phyloP scores from a whole-genome alignment of 179 eudicot species.

The Spergularia azorica region DNA sequence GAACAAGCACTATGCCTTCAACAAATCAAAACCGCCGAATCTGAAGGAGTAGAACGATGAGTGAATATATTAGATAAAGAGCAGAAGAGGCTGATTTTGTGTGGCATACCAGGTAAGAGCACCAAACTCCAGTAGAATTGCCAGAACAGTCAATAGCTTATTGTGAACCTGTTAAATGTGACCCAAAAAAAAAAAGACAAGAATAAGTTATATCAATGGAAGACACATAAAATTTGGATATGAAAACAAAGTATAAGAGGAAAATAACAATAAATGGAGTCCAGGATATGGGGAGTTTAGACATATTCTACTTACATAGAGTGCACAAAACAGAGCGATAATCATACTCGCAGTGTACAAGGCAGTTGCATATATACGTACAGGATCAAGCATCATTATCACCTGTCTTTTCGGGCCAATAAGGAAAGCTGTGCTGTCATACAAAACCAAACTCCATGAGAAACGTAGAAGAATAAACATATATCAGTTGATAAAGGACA shows the following conservation, averaged over 20 bases:
- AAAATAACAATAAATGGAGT: too few relatives aligned
- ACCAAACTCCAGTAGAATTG: slow-evolving; percentile 77
- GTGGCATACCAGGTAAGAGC: slow-evolving; percentile 80
- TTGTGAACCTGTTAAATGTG: slow-evolving; percentile 64
- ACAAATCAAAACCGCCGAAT: too few relatives aligned
- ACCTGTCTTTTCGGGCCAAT: slow-evolving; percentile 95
- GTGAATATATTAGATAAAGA: not conserved
- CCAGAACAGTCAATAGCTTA: slow-evolving; percentile 91
- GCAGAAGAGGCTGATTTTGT: not conserved
- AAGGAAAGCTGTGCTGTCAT: slow-evolving; percentile 97
- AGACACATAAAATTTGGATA: too few relatives aligned
- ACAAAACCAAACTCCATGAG: slow-evolving; percentile 42
- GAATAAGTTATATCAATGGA: not conserved
- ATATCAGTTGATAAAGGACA: not conserved
- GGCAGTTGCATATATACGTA: slow-evolving; percentile 94
- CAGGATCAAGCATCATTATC: slow-evolving; percentile 98
- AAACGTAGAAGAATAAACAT: slow-evolving; percentile 13
- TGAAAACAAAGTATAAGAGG: slow-evolving; percentile 12
- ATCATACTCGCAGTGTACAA: slow-evolving; percentile 87
- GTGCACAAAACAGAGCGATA: slow-evolving; percentile 83
- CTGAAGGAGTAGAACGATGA: not conserved
- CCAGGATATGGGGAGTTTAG: too few relatives aligned
- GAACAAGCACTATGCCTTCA: not conserved
- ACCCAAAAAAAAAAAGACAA: not conserved
- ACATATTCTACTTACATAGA: slow-evolving; percentile 63